Evolutionary conservation across 768 basidiomycete genomes (phyloP), one percentile per base, ranked within the genome.

Genomic region (Chalciporus chontae): DNA sequence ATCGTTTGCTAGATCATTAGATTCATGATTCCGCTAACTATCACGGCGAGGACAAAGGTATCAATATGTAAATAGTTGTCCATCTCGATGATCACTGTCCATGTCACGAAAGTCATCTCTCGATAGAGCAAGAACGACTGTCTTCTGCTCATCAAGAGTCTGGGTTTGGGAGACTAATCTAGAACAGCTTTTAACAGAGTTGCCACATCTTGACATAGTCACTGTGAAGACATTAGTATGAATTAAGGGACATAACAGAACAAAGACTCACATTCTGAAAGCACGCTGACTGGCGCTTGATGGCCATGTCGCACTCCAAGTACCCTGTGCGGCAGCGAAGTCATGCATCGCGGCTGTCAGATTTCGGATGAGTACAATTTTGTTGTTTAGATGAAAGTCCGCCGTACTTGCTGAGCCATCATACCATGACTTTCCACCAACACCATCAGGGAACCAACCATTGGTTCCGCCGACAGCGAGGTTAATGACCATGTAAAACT

Each of bases 271-370:
- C 83, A 93, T 77, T 38, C 85, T 76, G 71, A 93, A 78, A 2
- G 85, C 83, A 26, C 85, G 74, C 43, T 80, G 75, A 50, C 80
- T 75, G 9, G 79, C 73, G 43, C 73, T 77, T 6, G 73, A 65
- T 3, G 87, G 83, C 91, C 91, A 93, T 8, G 85, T 87, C 45
- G 78, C 73, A 55, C 77, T 78, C 91, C 91, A 94, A 44, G 77
- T 73, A 32, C 71, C 69, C 67, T 87, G 77, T 4, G 73, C 78
- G 8, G 64, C 50, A 15, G 83, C 80, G 65, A 90, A 90, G 47
- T 86, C 84, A 40, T 67, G 70, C 85, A 88, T 88, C 8, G 87
- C 88, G n/a, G 73, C 65, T 66, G 24, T 40, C n/a, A 13, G 11
- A 8, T 1, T 0, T 10, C 4, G 18, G 34, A 11, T 66, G 13